phyloP scores from a whole-genome alignment of 164 flowering plant genomes.

The Berberis vulgaris region DNA sequence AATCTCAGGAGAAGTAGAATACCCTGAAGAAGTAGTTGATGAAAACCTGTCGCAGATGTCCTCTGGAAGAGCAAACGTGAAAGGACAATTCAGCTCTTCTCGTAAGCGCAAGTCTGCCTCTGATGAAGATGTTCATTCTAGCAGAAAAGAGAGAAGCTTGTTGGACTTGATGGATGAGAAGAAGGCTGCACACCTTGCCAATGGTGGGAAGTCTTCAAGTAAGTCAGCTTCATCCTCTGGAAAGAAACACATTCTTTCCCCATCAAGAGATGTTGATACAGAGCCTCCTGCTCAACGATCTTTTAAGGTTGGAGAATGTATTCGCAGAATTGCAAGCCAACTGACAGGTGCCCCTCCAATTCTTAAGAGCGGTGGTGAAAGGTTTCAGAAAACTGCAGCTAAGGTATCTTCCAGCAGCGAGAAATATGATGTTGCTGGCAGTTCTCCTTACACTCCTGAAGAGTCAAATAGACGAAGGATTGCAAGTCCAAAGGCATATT shows the following conservation, averaged over 20 bases:
- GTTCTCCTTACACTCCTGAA: conserved; percentile 11
- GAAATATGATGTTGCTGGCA: conserved; percentile 5
- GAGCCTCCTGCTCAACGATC: conserved; percentile 24
- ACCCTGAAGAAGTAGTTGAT: conserved; percentile 8
- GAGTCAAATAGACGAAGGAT: conserved; percentile 13
- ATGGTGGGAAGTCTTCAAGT: conserved; percentile 14
- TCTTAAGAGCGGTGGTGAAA: conserved; percentile 19
- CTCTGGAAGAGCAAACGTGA: conserved; percentile 10
- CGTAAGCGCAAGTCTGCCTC: conserved; percentile 12
- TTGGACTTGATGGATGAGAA: conserved; percentile 18
- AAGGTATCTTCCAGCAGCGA: conserved; percentile 11
- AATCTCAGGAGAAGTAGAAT: not conserved
- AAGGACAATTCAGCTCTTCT: conserved; percentile 9
- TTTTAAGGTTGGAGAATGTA: conserved; percentile 65
- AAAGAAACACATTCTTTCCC: conserved; percentile 12
- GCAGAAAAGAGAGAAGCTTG: conserved; percentile 22
- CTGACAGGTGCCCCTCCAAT: conserved; percentile 40
- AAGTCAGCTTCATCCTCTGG: conserved; percentile 12
- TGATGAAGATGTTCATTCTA: conserved; percentile 12
- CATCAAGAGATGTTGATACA: conserved; percentile 6
- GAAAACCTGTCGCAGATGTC: conserved; percentile 11
- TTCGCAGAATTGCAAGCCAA: conserved; percentile 65
- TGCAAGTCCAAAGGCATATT: conserved; percentile 12
- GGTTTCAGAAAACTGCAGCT: conserved; percentile 9
- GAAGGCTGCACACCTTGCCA: conserved; percentile 4